A percentile compares a stretch with the other conserved stretches of the same genome.
phyloP scores from a whole-genome alignment of 2,329 filamentous ascomycete species.

The Colletotrichum theobromicola region DNA sequence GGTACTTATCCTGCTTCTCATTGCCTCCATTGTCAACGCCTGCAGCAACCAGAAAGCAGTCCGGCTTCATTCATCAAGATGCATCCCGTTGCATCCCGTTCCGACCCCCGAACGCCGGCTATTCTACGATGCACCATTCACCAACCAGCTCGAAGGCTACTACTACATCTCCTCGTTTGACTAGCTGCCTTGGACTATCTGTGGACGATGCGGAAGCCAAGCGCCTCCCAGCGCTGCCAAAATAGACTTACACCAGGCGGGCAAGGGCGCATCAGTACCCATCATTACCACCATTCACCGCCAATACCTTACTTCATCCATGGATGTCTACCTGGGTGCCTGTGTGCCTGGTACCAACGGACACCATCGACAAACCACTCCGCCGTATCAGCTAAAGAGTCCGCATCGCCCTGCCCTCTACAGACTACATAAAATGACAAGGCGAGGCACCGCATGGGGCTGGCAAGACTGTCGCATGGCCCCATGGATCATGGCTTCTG shows the following conservation, averaged over 20 bases:
- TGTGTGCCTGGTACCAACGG: not conserved
- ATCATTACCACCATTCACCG: not conserved
- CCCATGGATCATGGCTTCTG: conserved; percentile 15
- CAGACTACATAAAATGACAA: not conserved
- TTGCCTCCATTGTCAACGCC: not conserved
- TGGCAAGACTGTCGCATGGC: not conserved
- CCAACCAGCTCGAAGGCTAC: not conserved
- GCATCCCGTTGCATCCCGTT: not conserved
- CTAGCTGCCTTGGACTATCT: not conserved
- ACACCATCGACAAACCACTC: not conserved
- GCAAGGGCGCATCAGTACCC: not conserved
- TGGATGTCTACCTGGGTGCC: not conserved
- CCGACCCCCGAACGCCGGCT: not conserved
- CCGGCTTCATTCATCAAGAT: not conserved
- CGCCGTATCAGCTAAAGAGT: not conserved
- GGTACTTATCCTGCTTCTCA: not conserved
- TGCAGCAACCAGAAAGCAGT: not conserved
- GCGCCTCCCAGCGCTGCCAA: not conserved
- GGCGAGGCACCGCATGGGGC: conserved; percentile 6
- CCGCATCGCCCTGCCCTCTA: not conserved
- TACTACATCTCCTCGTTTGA: not conserved
- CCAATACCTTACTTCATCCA: not conserved
- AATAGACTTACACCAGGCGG: not conserved
- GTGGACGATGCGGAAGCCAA: not conserved
- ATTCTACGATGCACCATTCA: not conserved